A percentile compares a stretch with the other conserved stretches of the same genome.
phyloP scores from a whole-genome alignment of 495 filamentous ascomycete species.

The Aspergillus conjunctus region DNA sequence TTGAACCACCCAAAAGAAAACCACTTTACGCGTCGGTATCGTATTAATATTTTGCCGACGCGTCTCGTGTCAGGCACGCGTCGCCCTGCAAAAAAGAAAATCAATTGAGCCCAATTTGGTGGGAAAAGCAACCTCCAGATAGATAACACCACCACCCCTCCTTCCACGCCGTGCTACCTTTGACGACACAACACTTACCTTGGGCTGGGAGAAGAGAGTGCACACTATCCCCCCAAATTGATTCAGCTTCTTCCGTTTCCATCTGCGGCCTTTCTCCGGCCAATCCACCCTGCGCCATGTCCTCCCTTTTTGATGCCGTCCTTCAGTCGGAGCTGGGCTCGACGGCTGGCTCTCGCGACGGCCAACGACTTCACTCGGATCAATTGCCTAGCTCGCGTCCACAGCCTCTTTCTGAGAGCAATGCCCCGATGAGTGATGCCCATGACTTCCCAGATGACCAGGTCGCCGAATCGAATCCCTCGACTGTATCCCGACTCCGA shows the following conservation, averaged over 20 bases:
- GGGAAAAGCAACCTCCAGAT: neutral
- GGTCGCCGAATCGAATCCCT: slow-evolving; percentile 55
- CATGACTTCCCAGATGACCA: slow-evolving; percentile 63
- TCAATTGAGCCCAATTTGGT: neutral
- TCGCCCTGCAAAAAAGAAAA: slow-evolving; percentile 19
- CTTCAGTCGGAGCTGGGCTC: slow-evolving; percentile 54
- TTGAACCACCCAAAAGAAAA: slow-evolving; percentile 24
- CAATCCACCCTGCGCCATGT: slow-evolving; percentile 42
- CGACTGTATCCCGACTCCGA: slow-evolving; percentile 58
- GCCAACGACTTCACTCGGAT: slow-evolving; percentile 41
- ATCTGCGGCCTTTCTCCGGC: slow-evolving; percentile 29
- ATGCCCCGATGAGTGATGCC: slow-evolving; percentile 56
- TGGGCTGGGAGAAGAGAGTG: neutral
- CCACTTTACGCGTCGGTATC: slow-evolving; percentile 44
- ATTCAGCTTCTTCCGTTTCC: slow-evolving; percentile 4
- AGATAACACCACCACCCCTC: neutral
- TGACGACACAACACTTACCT: neutral
- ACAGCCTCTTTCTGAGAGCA: slow-evolving; percentile 53
- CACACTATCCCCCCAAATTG: neutral
- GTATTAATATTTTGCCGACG: slow-evolving; percentile 29
- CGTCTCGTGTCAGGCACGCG: slow-evolving; percentile 41
- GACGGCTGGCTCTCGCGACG: slow-evolving; percentile 37
- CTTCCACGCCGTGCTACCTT: neutral
- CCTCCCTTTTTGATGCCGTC: slow-evolving; percentile 55
- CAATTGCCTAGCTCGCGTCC: slow-evolving; percentile 47